A percentile compares a stretch with the other conserved stretches of the same genome.
Evolutionary conservation across 2,329 filamentous ascomycete genomes (phyloP).

Genomic region (Trichoderma koningiopsis): DNA sequence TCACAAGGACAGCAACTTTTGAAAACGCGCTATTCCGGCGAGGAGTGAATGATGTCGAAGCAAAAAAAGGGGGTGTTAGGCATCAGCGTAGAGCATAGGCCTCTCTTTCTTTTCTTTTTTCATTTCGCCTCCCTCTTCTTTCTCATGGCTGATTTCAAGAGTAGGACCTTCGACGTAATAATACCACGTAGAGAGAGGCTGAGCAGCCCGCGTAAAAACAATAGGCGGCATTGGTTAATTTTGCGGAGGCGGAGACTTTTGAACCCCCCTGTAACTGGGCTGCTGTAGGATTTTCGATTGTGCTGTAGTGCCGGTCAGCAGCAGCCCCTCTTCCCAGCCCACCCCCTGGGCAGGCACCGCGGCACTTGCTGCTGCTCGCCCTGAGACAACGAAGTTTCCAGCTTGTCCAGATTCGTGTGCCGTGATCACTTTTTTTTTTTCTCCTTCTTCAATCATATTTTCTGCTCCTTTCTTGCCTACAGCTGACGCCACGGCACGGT

Average conservation of each 20-base stretch:
- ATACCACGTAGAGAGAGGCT: not conserved
- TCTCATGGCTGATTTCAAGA: not conserved
- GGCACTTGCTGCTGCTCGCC: not conserved
- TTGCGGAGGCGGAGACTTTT: not conserved
- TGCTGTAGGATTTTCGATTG: not conserved
- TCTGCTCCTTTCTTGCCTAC: not conserved
- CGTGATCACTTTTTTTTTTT: not conserved
- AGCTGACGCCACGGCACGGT: not conserved
- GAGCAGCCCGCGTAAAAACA: not conserved
- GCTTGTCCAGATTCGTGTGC: not conserved
- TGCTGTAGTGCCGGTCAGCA: not conserved
- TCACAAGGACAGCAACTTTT: not conserved
- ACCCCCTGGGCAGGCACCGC: conserved; percentile 1
- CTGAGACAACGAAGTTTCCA: not conserved
- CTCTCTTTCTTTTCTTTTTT: not conserved
- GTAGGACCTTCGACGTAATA: not conserved
- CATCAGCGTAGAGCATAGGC: not conserved
- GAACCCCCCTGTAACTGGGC: not conserved
- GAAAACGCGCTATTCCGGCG: not conserved
- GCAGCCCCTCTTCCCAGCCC: not conserved
- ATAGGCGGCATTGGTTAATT: not conserved
- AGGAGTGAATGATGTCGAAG: not conserved
- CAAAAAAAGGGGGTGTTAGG: not conserved
- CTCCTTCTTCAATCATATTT: not conserved
- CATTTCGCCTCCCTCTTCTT: not conserved